Evolutionary conservation across 805 yeast species (phyloP), one percentile per base, ranked within the genome.

Genomic region (Kodamaea jinghongensis): DNA sequence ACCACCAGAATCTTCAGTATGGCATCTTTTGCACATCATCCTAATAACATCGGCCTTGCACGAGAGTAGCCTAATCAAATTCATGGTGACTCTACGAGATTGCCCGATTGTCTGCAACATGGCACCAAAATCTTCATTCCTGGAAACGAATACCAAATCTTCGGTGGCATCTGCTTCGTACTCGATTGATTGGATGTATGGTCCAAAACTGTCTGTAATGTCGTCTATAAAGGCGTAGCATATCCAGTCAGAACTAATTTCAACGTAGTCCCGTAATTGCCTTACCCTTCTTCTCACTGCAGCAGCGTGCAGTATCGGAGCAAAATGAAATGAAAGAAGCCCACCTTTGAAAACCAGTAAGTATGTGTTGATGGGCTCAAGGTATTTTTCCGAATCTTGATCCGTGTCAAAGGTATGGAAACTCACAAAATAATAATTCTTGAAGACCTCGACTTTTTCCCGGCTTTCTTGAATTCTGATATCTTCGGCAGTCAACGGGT

Each of bases 401-500:
- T 91, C 96, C 16, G 84, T 81, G 56, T 89, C 97, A 64, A 93
- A 93, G 3, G 98, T 86, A 61, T 93, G 96, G 78, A 93, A 93
- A 74, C 96, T 86, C 30, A 93, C 96, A 69, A 93, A 89, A 63
- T 93, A 91, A 64, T 91, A 91, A 49, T 79, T 78, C 52, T 81
- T 79, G 74, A 91, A 91, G 46, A 91, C 70, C 65, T 91, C 99
- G 22, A 91, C 97, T 64, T 91, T 91, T 68, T 91, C 99, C 65
- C 99, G 89, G 17, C 96, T 79, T 67, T 91, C 99, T 66, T 90
- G 96, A 79, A 88, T 86, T 42, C 96, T 72, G 48, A 91, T 90
- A 80, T 91, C 99, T 67, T 91, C 99, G 1, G 96, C 89, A 0
- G 99, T 91, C 71, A 91, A 80, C 22, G 99, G 99, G 70, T 91